Percentiles rank a stretch among this genome's conserved stretches.
phyloP scores from a whole-genome alignment of 169 alveolate species.

The Gregarina niphandrodes region DNA sequence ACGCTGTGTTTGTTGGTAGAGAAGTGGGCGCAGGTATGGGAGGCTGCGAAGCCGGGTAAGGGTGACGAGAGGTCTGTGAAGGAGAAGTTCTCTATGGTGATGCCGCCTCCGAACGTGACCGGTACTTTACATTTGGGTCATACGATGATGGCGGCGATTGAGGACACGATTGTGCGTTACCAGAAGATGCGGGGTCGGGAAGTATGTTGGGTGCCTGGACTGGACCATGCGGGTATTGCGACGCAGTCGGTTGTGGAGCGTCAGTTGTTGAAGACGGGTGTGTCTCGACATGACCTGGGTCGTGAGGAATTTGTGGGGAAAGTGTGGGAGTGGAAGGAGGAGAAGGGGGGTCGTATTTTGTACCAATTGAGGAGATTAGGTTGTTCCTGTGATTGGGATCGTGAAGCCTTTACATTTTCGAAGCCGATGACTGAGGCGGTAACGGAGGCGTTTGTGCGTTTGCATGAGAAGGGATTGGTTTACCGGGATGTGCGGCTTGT shows the following conservation, averaged over 20 bases:
- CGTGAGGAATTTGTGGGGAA: conserved; percentile 74
- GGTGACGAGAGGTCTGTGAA: conserved; percentile 34
- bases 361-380: conserved; percentile 60
- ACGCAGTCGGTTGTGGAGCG: conserved; percentile 95
- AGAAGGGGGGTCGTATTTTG: conserved; percentile 71
- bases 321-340: conserved; percentile 94
- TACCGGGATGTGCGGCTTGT: conserved; percentile 84
- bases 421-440: conserved; percentile 68
- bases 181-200: conserved; percentile 59
- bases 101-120: conserved; percentile 99
- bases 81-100: conserved; percentile 64
- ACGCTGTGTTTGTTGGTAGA: too few relatives aligned
- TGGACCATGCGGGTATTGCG: conserved; percentile 75
- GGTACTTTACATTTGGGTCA: conserved; percentile 99
- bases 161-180: conserved; percentile 82
- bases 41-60: too few relatives aligned
- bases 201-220: conserved; percentile 93
- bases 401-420: conserved; percentile 90
- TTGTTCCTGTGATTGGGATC: conserved; percentile 87
- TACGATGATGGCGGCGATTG: conserved; percentile 89
- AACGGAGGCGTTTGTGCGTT: conserved; percentile 63
- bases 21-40: too few relatives aligned
- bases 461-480: conserved; percentile 55
- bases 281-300: conserved; percentile 78
- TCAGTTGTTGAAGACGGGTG: conserved; percentile 55